Evolutionary conservation across 2,329 filamentous ascomycete species (phyloP), one percentile per base, ranked within the genome.

Genomic region (Aspergillus sp.): DNA sequence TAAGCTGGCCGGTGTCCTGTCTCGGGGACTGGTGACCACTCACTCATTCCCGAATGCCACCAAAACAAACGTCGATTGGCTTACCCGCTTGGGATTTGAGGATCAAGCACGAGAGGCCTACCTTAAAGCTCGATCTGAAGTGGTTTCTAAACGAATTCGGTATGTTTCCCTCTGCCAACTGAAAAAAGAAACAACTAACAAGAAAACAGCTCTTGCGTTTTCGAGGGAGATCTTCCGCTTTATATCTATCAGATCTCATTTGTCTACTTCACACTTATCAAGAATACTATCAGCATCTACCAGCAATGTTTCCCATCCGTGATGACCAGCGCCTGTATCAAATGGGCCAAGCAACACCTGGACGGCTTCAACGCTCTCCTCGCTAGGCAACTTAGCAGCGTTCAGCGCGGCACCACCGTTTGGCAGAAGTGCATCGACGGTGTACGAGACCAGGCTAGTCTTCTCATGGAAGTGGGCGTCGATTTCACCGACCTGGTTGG

Each of bases 201-300:
- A 50, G 67, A 49, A 40, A 7, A 43, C 56, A 93, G 89, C 46
- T 89, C 95, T 77, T 93, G 91, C 63, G 86, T 94, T 46, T 98
- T 98, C 68, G 90, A 95, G 62, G 93, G 93, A 40, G 88, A 95
- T 58, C 78, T 98, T 7, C 88, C 88, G 47, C 78, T 90, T 9
- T 97, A 97, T 68, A 93, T 97, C 55, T 95, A 90, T 77, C 88
- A 95, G 62, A 76, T 97, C 37, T 93, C 91, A 2, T 96, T 90
- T 67, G 90, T 95, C 45, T 96, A 95, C 67, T 98, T 98, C 69
- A 90, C 84, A 42, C 79, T 95, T 52, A 91, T 98, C 62, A 84
- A 88, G 56, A 96, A 97, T 68, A 97, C 93, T 0, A 86, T 97
- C 47, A 79, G 81, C 59, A 90, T 88, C 59, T 96, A 93, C 67